Evolutionary conservation across 108 stramenopile genomes (phyloP), one percentile per base, ranked within the genome.

Genomic region (Poteriospumella lacustris): DNA sequence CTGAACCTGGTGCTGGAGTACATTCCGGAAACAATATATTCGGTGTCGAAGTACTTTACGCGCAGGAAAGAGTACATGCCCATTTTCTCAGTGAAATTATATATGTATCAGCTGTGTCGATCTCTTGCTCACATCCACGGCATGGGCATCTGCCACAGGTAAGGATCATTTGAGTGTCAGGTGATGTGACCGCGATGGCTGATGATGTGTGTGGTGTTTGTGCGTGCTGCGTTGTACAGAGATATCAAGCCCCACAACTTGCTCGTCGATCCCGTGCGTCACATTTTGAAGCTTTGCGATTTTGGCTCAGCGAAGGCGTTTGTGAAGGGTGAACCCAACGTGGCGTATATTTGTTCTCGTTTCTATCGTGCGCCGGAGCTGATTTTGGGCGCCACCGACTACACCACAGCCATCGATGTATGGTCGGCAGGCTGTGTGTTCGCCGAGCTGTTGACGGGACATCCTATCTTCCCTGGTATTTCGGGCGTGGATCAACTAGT

Each of bases 241-340:
- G 97, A 98, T 87, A 97, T 98, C 80, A 98, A 98, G 89, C 97
- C 97, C 38, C 97, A 98, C 79, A 98, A 98, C 81, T 80, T 99
- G 44, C 83, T 99, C 58, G 91, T 99, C 58, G 91, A 99, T 80
- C 95, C 98, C 9, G 86, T 84, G 43, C 92, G 89, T 44, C 95
- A 96, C 68, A 89, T 96, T 60, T 83, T 99, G 44, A 99, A 99
- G 79, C 87, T 99, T 2, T 97, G 96, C 83, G 97, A 99, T 87
- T 99, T 99, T 86, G 97, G 97, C 26, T 91, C 90, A 58, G 96
- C 97, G 68, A 99, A 99, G 85, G 89, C 91, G 0, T 82, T 98
- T 36, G 94, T 95, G 15, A 83, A 77, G 52, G 97, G 97, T n/a
- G 95, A 96, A 80, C 95, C 98, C 15, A 99, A 96, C 81, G 96